Base-by-base conservation (phyloP, 1,139 yeast species). In the Pichia cactophila region DNA sequence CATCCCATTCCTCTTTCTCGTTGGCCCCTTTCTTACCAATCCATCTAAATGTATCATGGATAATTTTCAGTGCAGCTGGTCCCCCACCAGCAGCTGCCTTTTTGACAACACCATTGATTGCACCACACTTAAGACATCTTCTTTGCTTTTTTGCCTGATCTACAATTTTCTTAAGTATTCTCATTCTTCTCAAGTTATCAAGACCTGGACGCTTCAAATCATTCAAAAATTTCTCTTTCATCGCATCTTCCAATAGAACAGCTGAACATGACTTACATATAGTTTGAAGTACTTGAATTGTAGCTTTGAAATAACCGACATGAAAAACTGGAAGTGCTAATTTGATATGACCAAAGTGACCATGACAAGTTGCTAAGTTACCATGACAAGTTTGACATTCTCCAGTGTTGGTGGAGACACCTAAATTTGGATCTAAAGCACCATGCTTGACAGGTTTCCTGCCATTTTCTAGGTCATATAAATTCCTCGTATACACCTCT, bases 101-200 rank as follows among this genome's bases (percentile, higher is more conserved):
- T 65, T 94, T 94, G 33, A 94, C 98, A 50, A 92, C 97, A 58
- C 99, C 99, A 62, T 94, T 92, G 46, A 90, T 72, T 26, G 90
- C 83, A 60, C 87, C 86, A 72, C 99, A 94, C 45, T 80, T 73
- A 42, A 88, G 71, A 66, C 99, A 94, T 58, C 95, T 74, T 61
- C 98, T 78, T 69, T 90, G 97, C 61, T 94, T 94, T 62, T 90
- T 90, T 67, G 97, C 90, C 70, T 90, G 97, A 53, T 90, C 97
- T 56, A 84, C 71, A 54, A 92, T 75, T 60, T 78, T 81, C 68
- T 86, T 92, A 59, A 94, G 71, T 50, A 88, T 78, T 60, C 81
- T 86, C 97, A 92, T 90, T 61, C 97, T 77, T 60, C 96, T 78
- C 59, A 94, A 72, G 65, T 94, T 94, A 67, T 94, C 98, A 51